phyloP scores from a whole-genome alignment of 164 flowering plant species.

The Hamamelis virginiana region DNA sequence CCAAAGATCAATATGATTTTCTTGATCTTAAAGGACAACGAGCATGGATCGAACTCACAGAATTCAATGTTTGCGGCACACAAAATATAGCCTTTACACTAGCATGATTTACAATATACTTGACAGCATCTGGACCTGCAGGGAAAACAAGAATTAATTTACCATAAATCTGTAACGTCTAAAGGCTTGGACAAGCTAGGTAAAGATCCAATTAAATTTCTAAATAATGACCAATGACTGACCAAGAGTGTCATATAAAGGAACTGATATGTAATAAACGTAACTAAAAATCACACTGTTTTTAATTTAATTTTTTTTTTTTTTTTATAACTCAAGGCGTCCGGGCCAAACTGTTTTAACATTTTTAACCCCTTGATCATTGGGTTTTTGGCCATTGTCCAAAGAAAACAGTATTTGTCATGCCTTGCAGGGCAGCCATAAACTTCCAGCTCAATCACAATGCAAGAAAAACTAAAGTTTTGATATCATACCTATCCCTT shows the following conservation, averaged over 20 bases:
- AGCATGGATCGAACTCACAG: slow-evolving; percentile 48
- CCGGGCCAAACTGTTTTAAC: too few relatives aligned
- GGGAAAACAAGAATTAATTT: background rate
- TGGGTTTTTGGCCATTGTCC: too few relatives aligned
- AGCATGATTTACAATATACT: slow-evolving; percentile 79
- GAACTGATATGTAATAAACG: slow-evolving; percentile 89
- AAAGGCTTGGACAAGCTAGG: background rate
- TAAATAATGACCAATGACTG: slow-evolving; percentile 10
- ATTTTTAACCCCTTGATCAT: too few relatives aligned
- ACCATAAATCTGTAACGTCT: background rate
- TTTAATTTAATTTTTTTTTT: too few relatives aligned
- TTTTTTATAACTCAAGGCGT: too few relatives aligned
- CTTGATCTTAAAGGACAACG: background rate
- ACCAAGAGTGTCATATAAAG: slow-evolving; percentile 99
- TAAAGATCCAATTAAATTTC: background rate
- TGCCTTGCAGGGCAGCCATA: too few relatives aligned
- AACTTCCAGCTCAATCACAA: too few relatives aligned
- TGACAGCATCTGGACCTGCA: slow-evolving; percentile 94
- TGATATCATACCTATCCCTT: too few relatives aligned
- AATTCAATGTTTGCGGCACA: slow-evolving; percentile 65
- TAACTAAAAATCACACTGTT: too few relatives aligned
- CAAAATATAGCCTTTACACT: slow-evolving; percentile 76
- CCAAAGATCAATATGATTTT: background rate
- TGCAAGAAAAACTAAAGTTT: too few relatives aligned
- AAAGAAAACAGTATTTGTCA: too few relatives aligned